Base-by-base conservation (phyloP, 2,329 filamentous ascomycete genomes). In the Zymoseptoria crescenta region DNA sequence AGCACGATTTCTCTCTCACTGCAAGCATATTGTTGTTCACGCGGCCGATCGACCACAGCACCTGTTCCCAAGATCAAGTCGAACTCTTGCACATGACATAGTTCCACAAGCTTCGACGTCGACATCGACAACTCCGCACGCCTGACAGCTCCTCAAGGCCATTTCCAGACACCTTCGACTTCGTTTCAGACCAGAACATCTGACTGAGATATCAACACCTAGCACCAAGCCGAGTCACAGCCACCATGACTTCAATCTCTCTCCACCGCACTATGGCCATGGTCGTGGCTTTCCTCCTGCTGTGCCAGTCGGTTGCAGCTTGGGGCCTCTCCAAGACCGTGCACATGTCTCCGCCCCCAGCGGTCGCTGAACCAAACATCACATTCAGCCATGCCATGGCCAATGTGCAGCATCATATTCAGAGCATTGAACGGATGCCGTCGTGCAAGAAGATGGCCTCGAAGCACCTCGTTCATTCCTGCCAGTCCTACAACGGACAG, bases 391-490 rank as follows among this genome's bases (percentile, higher is more conserved):
- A 56, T 30, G 54, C 55, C 29, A 55, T 65, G 19, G 59, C 64
- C 20, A 28, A 76, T 55, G 79, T 78, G 2, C 64, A 80, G 19
- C 68, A 73, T 2, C 66, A 80, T 2, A 69, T 83, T 3, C 68
- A 76, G 13, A 74, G 75, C 0, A 72, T 81, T 66, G 72, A 77
- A 52, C 71, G 73, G 4, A 72, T 76, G 8, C 76, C 80, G 1
- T 78, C 80, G 0, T 85, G 83, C 71, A 77, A 79, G 58, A 77
- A 77, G 7, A 69, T 82, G 45, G 83, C 83, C 7, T 76, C 79
- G 2, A 74, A 76, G 2, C 76, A 75, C 45, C 74, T 85, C 3
- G 73, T 84, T 56, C 73, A 77, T 54, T 81, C 81, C 35, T 86
- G 83, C 65, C 76, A 81, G 63, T 71, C 74, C 0, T 72, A 83